Conservation (phyloP, 371 early-diverging fungal genomes). For the Syncephalis fuscata region DNA sequence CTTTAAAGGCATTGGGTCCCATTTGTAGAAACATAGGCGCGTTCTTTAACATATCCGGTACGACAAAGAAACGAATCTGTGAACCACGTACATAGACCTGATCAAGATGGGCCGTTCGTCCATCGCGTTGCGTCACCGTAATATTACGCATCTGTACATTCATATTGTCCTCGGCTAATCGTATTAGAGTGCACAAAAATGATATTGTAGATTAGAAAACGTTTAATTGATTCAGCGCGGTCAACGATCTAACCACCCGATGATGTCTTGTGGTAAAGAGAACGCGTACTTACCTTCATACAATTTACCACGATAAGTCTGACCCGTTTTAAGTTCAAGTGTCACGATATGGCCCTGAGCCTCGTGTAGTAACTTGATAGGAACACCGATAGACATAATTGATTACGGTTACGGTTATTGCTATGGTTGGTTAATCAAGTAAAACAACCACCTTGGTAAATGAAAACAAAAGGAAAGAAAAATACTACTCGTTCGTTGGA, state of each 20-base stretch:
- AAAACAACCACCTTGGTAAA: too few species aligned
- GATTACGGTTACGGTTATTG: too few species aligned
- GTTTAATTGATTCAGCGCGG: neutral
- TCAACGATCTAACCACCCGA: neutral
- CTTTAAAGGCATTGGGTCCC: conserved; percentile 61
- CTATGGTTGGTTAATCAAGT: too few species aligned
- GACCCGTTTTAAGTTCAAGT: conserved; percentile 86
- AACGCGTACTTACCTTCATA: conserved; percentile 45
- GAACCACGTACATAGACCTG: conserved; percentile 95
- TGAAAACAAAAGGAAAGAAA: conserved; percentile 1
- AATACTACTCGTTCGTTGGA: neutral
- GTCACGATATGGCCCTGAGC: conserved; percentile 91
- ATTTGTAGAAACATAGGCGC: conserved; percentile 93
- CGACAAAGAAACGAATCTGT: conserved; percentile 87
- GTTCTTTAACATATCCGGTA: conserved; percentile 96
- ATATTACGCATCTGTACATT: conserved; percentile 90
- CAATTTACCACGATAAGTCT: conserved; percentile 86
- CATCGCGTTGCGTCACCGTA: conserved; percentile 82
- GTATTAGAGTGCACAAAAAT: too few species aligned
- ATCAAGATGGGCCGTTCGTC: conserved; percentile 76
- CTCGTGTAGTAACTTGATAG: conserved; percentile 95
- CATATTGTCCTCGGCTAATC: conserved; percentile 94
- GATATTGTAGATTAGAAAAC: neutral
- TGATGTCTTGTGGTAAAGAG: too few species aligned
- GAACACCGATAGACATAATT: conserved; percentile 80